Conservation (phyloP, 2,329 filamentous ascomycete genomes). For the Sporothrix brunneoviolacea region DNA sequence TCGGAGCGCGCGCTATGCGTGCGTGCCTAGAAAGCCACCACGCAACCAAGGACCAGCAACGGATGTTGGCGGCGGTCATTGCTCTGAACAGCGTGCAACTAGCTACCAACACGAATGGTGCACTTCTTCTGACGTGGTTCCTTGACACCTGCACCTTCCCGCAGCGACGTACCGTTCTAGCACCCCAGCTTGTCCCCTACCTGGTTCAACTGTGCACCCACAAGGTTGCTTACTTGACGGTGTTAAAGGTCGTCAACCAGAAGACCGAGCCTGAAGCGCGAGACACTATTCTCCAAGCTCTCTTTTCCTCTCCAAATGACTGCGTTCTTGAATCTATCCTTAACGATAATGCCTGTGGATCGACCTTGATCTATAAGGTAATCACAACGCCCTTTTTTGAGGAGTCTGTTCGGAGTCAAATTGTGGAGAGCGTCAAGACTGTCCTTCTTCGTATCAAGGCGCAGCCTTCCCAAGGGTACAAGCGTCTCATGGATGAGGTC, state of each 20-base stretch:
- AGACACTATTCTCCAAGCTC: constrained; percentile 78
- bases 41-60: constrained; percentile 88
- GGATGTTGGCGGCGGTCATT: constrained; percentile 88
- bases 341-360: constrained; percentile 83
- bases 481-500: constrained; percentile 97
- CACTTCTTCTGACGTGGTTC: constrained; percentile 92
- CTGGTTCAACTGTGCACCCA: constrained; percentile 94
- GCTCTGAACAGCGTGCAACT: constrained; percentile 95
- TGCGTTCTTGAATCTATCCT: constrained; percentile 84
- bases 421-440: constrained; percentile 85
- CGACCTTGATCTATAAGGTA: constrained; percentile 97
- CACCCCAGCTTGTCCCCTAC: constrained; percentile 85
- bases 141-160: constrained; percentile 97
- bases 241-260: constrained; percentile 97
- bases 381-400: constrained; percentile 97
- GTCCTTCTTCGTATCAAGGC: constrained; percentile 87
- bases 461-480: constrained; percentile 91
- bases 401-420: constrained; percentile 77
- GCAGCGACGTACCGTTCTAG: constrained; percentile 80
- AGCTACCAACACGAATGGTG: constrained; percentile 92
- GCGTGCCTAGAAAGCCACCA: constrained; percentile 96
- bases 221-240: constrained; percentile 95
- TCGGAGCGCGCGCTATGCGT: constrained; percentile 91
- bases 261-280: constrained; percentile 88
- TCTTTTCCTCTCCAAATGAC: constrained; percentile 88